Evolutionary conservation across 2,329 filamentous ascomycete species (phyloP).

Genomic region (Sclerotinia subarctica): DNA sequence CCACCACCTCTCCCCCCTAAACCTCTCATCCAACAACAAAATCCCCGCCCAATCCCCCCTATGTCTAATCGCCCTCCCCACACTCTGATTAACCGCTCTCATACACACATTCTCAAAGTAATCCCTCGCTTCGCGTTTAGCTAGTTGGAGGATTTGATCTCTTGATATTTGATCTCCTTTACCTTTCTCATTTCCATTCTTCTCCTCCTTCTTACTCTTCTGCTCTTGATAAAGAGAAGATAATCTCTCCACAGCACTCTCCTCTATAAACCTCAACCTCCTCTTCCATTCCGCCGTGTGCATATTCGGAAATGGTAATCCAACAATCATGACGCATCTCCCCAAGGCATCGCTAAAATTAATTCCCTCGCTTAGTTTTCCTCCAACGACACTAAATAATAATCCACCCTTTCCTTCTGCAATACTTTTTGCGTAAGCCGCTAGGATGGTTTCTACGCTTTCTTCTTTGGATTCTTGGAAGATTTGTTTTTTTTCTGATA

Average conservation of each 20-base stretch:
- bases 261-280: conserved; percentile 81
- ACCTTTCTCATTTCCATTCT: conserved; percentile 22
- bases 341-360: conserved; percentile 94
- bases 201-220: conserved; percentile 21
- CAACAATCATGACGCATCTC: conserved; percentile 85
- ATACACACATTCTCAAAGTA: conserved; percentile 96
- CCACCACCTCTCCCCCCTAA: conserved; percentile 69
- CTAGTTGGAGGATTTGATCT: conserved; percentile 40
- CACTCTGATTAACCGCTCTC: conserved; percentile 94
- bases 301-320: conserved; percentile 88
- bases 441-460: conserved; percentile 61
- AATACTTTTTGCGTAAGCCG: conserved; percentile 69
- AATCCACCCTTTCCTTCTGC: conserved; percentile 64
- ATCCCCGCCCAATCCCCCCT: conserved; percentile 87
- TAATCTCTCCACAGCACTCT: conserved; percentile 47
- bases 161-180: conserved; percentile 23
- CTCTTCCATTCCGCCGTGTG: conserved; percentile 90
- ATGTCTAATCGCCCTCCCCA: conserved; percentile 89
- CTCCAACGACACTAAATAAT: conserved; percentile 86
- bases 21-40: conserved; percentile 77
- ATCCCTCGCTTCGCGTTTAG: conserved; percentile 63
- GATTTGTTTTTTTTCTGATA: conserved; percentile 58
- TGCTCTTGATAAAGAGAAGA: not conserved
- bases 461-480: conserved; percentile 55
- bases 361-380: conserved; percentile 95